These are phyloP conservation scores for Ilyonectria sp. DNA, from an alignment of 2,329 filamentous ascomycete genomes.

Conservation along the genomic window DNA sequence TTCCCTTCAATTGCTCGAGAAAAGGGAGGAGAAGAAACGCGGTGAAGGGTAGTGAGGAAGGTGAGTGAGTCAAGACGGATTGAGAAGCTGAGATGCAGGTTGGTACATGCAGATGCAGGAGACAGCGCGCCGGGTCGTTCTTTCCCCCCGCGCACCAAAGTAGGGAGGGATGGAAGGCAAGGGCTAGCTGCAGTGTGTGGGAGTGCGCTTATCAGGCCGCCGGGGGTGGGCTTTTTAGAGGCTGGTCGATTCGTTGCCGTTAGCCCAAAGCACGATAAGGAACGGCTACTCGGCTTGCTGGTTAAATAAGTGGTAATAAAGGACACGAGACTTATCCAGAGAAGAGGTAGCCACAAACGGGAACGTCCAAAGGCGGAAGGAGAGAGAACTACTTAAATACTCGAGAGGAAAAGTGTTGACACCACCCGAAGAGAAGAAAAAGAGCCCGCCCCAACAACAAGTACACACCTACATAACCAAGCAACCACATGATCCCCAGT, in stretches of 20 bases:
- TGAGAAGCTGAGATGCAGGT: constrained; percentile 35
- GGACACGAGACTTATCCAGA: constrained; percentile 23
- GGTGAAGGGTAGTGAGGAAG: constrained; percentile 25
- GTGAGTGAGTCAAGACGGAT: constrained; percentile 31
- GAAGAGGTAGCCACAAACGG: constrained; percentile 1
- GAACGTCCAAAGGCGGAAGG: constrained; percentile 2
- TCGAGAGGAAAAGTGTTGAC: constrained; percentile 1
- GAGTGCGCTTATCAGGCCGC: constrained; percentile 43
- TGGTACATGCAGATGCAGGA: constrained; percentile 45
- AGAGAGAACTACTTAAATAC: constrained; percentile 7
- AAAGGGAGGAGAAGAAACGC: constrained; percentile 6
- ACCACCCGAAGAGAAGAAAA: background rate
- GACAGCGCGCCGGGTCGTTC: constrained; percentile 36
- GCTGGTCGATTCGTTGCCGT: constrained; percentile 19
- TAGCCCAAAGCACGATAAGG: constrained; percentile 28
- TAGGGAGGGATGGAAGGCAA: constrained; percentile 11
- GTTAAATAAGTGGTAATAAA: background rate
- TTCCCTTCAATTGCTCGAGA: constrained; percentile 6
- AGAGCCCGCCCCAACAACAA: background rate
- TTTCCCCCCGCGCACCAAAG: constrained; percentile 36
- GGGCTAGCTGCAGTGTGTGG: constrained; percentile 22
- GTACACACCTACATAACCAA: constrained; percentile 2
- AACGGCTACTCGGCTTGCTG: constrained; percentile 28
- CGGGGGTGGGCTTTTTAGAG: constrained; percentile 32
- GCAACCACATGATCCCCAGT: constrained; percentile 17